A percentile compares a stretch with the other conserved stretches of the same genome.
Conservation (phyloP, 139 green algal genomes). For the Haematococcus sp. region DNA sequence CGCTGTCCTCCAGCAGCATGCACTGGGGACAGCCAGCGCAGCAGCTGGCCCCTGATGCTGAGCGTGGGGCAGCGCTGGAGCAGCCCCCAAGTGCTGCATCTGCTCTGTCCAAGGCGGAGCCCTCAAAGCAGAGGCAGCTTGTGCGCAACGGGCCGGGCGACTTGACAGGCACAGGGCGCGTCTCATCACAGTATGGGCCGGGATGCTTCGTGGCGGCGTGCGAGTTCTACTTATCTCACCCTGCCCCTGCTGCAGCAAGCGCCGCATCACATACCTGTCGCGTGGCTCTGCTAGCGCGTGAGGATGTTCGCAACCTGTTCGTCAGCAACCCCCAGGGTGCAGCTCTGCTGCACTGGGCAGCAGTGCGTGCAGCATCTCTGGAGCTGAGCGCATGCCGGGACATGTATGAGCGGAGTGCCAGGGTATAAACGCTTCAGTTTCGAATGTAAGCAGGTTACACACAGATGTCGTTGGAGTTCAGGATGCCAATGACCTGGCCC, state of each 20-base stretch:
- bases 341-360: conserved; percentile 8
- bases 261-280: not conserved
- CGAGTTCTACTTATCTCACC: conserved; percentile 35
- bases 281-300: conserved; percentile 10
- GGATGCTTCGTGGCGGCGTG: conserved; percentile 31
- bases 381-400: not conserved
- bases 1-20: not conserved
- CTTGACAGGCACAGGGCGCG: conserved; percentile 5
- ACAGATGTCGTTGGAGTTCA: too few species aligned
- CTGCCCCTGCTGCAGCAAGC: conserved; percentile 14
- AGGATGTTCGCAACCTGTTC: not conserved
- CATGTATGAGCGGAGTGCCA: not conserved
- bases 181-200: conserved; percentile 21
- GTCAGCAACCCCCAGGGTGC: not conserved
- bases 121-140: not conserved
- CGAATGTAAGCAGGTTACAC: too few species aligned
- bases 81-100: not conserved
- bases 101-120: not conserved
- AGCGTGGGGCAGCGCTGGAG: not conserved
- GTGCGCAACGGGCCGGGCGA: not conserved
- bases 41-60: not conserved
- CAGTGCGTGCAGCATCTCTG: not conserved
- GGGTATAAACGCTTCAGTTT: not conserved
- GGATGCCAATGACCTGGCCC: too few species aligned
- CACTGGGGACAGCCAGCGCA: not conserved